phyloP scores from a whole-genome alignment of 208 protist genomes.

The Sergeia podlipaevii region DNA sequence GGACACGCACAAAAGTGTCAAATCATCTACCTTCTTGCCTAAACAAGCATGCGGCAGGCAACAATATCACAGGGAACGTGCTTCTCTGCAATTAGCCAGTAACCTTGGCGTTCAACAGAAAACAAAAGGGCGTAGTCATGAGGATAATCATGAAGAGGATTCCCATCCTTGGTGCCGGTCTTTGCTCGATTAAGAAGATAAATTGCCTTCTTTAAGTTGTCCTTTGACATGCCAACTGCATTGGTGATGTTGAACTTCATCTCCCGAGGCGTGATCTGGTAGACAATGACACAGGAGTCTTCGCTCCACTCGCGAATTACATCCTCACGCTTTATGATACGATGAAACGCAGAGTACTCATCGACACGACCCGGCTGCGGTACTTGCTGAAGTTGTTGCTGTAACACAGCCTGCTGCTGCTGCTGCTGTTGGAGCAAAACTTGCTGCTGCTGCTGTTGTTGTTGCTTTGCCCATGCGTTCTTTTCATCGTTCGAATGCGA shows the following conservation, averaged over 20 bases:
- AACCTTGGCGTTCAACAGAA: conserved; percentile 78
- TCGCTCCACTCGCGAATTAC: conserved; percentile 65
- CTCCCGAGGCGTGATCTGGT: conserved; percentile 82
- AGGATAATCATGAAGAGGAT: conserved; percentile 74
- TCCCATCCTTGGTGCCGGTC: conserved; percentile 38
- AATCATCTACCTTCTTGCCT: neutral
- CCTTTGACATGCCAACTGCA: conserved; percentile 60
- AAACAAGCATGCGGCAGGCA: conserved; percentile 54
- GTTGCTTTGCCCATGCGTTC: neutral
- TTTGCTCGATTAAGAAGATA: conserved; percentile 60
- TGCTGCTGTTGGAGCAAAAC: neutral
- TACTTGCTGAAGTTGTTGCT: conserved; percentile 15
- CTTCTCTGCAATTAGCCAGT: conserved; percentile 83
- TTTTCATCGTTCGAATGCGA: neutral
- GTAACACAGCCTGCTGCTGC: neutral
- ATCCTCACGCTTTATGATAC: conserved; percentile 42
- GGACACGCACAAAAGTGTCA: neutral
- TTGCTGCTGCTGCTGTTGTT: conserved; percentile 1
- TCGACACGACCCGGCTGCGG: conserved; percentile 27
- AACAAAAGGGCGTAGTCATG: conserved; percentile 87
- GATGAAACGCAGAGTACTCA: conserved; percentile 29
- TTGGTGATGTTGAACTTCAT: conserved; percentile 87
- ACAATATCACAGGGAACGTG: conserved; percentile 90
- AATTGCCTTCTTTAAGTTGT: conserved; percentile 74
- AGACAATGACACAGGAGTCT: conserved; percentile 80